Evolutionary conservation across 306 rosid genomes (phyloP).

Genomic region (Acacia confusa): DNA sequence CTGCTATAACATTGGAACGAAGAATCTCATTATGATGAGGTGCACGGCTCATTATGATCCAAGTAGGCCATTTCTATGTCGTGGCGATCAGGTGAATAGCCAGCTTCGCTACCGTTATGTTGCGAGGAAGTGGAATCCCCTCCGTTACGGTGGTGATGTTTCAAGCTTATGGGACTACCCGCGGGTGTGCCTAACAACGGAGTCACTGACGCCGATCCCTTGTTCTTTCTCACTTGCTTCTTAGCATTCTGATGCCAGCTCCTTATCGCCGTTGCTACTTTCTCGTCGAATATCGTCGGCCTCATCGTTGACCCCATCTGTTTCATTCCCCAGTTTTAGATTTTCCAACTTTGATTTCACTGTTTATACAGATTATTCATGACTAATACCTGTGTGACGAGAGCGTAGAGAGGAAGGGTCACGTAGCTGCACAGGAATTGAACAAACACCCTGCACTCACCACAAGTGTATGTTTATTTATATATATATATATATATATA

Average conservation of each 20-base stretch:
- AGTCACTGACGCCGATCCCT: conserved; percentile 34
- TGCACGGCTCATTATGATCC: neutral
- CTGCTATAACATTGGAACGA: too few species aligned
- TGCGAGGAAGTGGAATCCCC: conserved; percentile 30
- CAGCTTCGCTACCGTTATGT: neutral
- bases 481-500: too few species aligned
- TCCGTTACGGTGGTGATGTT: conserved; percentile 40
- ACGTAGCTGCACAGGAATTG: conserved; percentile 77
- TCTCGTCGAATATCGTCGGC: conserved; percentile 69
- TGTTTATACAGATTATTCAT: neutral
- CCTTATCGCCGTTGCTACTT: conserved; percentile 62
- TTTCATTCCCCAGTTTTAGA: neutral
- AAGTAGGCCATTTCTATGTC: neutral
- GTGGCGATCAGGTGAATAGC: neutral
- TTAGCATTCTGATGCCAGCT: conserved; percentile 69
- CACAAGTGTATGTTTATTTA: too few species aligned
- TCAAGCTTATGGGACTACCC: conserved; percentile 46
- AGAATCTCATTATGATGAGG: neutral
- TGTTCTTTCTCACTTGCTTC: conserved; percentile 54
- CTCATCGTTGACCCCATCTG: conserved; percentile 83
- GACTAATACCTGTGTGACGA: conserved; percentile 65
- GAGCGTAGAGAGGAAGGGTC: conserved; percentile 73
- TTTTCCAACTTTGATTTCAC: neutral
- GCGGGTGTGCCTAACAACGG: neutral
- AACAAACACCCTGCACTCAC: conserved; percentile 47